Conservation (phyloP, 2,329 filamentous ascomycete genomes). For the Cladophialophora chaetospira region DNA sequence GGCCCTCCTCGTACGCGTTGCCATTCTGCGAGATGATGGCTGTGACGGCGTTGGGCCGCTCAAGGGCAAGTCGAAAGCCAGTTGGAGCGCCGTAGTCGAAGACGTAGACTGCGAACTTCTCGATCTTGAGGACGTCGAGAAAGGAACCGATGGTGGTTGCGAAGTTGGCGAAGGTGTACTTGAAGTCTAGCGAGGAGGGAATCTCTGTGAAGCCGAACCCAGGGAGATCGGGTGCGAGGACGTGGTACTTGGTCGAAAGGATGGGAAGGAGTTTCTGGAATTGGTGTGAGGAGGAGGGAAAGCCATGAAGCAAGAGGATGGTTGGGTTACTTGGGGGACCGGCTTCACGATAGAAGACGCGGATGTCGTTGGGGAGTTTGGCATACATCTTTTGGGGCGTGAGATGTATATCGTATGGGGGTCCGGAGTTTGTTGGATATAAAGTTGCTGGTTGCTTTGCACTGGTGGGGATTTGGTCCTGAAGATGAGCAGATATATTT, state of each 20-base stretch:
- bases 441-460: not conserved
- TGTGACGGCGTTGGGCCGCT: slow-evolving; percentile 50
- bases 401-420: not conserved
- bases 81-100: slow-evolving; percentile 65
- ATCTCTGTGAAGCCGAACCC: slow-evolving; percentile 61
- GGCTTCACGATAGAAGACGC: slow-evolving; percentile 45
- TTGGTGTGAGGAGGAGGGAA: slow-evolving; percentile 50
- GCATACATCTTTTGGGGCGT: slow-evolving; percentile 17
- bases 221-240: slow-evolving; percentile 61
- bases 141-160: slow-evolving; percentile 53
- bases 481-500: not conserved
- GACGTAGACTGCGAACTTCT: slow-evolving; percentile 58
- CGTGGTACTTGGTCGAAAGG: slow-evolving; percentile 45
- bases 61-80: slow-evolving; percentile 56
- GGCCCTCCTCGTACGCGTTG: slow-evolving; percentile 61
- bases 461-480: not conserved
- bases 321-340: slow-evolving; percentile 40
- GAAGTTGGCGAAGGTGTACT: slow-evolving; percentile 58
- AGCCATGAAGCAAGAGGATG: slow-evolving; percentile 52
- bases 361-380: slow-evolving; percentile 29
- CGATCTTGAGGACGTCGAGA: slow-evolving; percentile 50
- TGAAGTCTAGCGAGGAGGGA: slow-evolving; percentile 45
- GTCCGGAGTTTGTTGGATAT: not conserved
- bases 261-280: slow-evolving; percentile 50
- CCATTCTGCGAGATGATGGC: slow-evolving; percentile 63